Base-by-base conservation (phyloP, 1,284 basidiomycete genomes). In the Rhodotorula sp. region DNA sequence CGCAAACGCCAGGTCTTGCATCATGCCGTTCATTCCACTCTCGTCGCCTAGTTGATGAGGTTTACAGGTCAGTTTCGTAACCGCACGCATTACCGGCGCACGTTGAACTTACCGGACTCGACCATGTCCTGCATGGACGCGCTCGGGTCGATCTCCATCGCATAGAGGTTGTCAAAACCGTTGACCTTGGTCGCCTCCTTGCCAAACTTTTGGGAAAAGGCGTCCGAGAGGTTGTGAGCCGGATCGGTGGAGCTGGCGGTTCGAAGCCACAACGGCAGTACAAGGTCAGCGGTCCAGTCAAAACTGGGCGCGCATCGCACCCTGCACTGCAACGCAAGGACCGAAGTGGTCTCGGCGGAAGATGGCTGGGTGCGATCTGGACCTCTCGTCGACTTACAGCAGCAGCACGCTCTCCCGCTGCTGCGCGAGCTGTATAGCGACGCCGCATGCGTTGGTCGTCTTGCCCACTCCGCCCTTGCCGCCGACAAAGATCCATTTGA, bases 181-280 rank as follows among this genome's bases (percentile, higher is more conserved):
- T 97, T 98, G 66, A 99, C 97, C 83, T 92, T 92, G n/a, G 95
- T 99, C 48, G 95, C 95, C 81, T 99, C 97, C 80, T 98, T 98
- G 73, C 92, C 93, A 82, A 99, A 99, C 84, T 99, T 99, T 81
- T 99, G 95, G 18, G 93, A 92, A 81, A 99, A 99, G 12, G 97
- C 95, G 83, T 99, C 95, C 21, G 95, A 97, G 54, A 99, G 85
- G 82, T 99, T 99, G 84, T 99, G 95, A 54, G 95, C 95, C 18
- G 95, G 97, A 83, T 99, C 95, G 14, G 95, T 99, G 18, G 95
- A 98, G 69, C 93, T 97, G 79, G 79, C 23, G 43, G 21, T 21
- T 45, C 38, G 38, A 14, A 43, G 38, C 38, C 10, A 43, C 38
- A 10, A 34, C 6, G 34, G 34, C 34, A 34, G 34, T 6, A 43